phyloP scores from a whole-genome alignment of 2,329 filamentous ascomycete species.

The Albophoma yamanashiensis region DNA sequence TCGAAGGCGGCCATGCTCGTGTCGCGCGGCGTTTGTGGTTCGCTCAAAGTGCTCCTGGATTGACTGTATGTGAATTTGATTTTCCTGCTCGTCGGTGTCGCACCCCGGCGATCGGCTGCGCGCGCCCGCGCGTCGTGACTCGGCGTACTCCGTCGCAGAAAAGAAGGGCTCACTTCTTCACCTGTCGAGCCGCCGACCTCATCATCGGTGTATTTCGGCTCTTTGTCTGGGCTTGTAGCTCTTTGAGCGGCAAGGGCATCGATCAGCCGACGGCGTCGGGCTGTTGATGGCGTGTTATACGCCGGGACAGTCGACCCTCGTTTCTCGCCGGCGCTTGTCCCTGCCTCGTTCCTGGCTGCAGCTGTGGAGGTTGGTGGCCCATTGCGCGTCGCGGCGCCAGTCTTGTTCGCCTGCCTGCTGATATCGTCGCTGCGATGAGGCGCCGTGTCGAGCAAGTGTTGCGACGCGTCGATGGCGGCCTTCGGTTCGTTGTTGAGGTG shows the following conservation, averaged over 20 bases:
- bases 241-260: conserved; percentile 8
- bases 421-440: not conserved
- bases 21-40: conserved; percentile 14
- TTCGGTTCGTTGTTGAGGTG: not conserved
- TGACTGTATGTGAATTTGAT: conserved; percentile 25
- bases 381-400: not conserved
- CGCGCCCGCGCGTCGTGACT: conserved; percentile 8
- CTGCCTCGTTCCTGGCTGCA: not conserved
- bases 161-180: not conserved
- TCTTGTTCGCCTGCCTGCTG: not conserved
- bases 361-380: not conserved
- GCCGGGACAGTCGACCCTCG: not conserved
- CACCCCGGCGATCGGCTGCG: conserved; percentile 14
- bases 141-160: not conserved
- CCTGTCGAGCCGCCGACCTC: not conserved
- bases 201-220: not conserved
- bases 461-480: not conserved
- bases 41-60: conserved; percentile 17
- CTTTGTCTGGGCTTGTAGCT: not conserved
- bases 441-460: not conserved
- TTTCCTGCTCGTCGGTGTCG: conserved; percentile 16
- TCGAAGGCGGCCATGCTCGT: conserved; percentile 5
- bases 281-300: not conserved
- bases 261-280: conserved; percentile 6
- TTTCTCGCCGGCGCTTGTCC: not conserved